Evolutionary conservation across 2,329 filamentous ascomycete species (phyloP).

Genomic region (Fusarium agapanthi): DNA sequence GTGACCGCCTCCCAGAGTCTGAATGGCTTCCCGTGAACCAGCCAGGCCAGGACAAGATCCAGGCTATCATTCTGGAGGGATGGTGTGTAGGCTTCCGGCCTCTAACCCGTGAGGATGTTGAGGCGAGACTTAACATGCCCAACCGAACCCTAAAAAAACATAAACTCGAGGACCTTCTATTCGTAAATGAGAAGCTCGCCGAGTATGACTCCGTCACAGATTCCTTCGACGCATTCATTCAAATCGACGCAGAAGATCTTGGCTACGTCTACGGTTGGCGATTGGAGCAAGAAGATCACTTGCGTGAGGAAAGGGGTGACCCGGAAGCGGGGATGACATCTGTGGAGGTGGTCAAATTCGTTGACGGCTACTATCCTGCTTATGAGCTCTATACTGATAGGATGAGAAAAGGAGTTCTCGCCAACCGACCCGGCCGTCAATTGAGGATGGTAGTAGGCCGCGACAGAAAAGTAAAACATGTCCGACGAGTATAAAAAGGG

Average conservation of each 20-base stretch:
- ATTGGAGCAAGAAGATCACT: slow-evolving; percentile 77
- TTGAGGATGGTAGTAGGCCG: slow-evolving; percentile 69
- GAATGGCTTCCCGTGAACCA: slow-evolving; percentile 69
- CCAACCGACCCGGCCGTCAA: slow-evolving; percentile 60
- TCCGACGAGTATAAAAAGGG: slow-evolving; percentile 54
- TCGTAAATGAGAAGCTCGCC: slow-evolving; percentile 58
- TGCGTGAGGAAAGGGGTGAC: slow-evolving; percentile 70
- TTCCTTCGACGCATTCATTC: slow-evolving; percentile 63
- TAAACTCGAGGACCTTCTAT: slow-evolving; percentile 57
- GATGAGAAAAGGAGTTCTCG: slow-evolving; percentile 66
- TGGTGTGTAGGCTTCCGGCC: slow-evolving; percentile 89
- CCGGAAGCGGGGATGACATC: slow-evolving; percentile 77
- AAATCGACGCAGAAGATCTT: slow-evolving; percentile 74
- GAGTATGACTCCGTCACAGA: slow-evolving; percentile 60
- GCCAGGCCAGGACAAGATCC: slow-evolving; percentile 57
- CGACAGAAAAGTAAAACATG: slow-evolving; percentile 67
- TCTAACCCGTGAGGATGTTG: slow-evolving; percentile 60
- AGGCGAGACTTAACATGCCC: slow-evolving; percentile 60
- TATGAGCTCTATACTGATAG: slow-evolving; percentile 74
- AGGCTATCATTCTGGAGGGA: slow-evolving; percentile 84
- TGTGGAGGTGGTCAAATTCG: slow-evolving; percentile 80
- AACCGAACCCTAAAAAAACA: slow-evolving; percentile 60
- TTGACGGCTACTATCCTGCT: slow-evolving; percentile 73
- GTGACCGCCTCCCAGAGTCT: slow-evolving; percentile 73
- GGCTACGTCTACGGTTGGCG: slow-evolving; percentile 87